These are phyloP conservation scores for Calonectria pteridis DNA, from an alignment of 2,329 filamentous ascomycete species.

Conservation along the genomic window DNA sequence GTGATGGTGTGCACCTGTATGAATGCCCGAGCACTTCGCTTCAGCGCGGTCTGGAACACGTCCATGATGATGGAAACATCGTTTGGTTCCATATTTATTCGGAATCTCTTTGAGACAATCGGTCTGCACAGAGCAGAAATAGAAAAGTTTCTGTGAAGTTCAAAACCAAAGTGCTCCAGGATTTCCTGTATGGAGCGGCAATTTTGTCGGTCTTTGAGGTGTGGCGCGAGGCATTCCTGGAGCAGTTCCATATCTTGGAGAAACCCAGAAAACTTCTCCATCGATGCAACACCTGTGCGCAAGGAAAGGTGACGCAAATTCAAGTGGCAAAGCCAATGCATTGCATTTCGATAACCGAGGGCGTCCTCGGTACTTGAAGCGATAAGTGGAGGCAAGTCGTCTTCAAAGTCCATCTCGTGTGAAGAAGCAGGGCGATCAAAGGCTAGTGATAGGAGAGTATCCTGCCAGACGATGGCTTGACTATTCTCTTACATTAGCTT, in stretches of 20 bases:
- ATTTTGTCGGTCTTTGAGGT: background rate
- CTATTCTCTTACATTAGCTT: conserved; percentile 10
- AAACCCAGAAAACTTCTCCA: background rate
- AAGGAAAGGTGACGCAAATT: conserved; percentile 3
- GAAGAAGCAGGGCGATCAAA: conserved; percentile 33
- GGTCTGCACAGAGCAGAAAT: conserved; percentile 31
- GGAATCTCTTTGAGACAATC: conserved; percentile 15
- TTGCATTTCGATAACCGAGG: conserved; percentile 30
- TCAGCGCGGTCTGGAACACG: conserved; percentile 22
- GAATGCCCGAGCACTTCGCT: conserved; percentile 23
- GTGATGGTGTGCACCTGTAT: conserved; percentile 28
- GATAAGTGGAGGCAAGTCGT: conserved; percentile 17
- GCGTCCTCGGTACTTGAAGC: background rate
- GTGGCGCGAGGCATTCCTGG: background rate
- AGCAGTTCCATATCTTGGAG: conserved; percentile 14
- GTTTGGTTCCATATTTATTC: background rate
- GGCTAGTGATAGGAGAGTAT: conserved; percentile 32
- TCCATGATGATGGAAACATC: background rate
- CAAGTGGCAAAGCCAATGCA: conserved; percentile 36
- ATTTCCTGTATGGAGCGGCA: conserved; percentile 32
- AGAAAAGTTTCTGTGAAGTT: conserved; percentile 30
- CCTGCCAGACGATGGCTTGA: conserved; percentile 36
- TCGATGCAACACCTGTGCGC: background rate
- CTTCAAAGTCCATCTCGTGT: conserved; percentile 25
- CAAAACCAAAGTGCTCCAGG: conserved; percentile 24